Conservation (phyloP, 2,329 filamentous ascomycete species). For the Verticillium zaregamsianum region DNA sequence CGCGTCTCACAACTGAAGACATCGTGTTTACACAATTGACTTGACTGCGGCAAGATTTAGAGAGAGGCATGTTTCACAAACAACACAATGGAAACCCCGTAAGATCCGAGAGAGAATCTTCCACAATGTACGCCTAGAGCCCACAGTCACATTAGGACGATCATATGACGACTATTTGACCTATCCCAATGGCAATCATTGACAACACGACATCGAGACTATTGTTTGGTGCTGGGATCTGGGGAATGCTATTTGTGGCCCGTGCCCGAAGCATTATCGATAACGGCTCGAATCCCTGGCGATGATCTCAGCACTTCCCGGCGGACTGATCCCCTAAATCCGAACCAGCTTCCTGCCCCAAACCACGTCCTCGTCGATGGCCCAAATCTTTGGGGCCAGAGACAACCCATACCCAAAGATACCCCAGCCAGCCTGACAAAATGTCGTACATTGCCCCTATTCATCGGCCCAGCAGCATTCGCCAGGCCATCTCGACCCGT, state of each 20-base stretch:
- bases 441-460: slow-evolving; percentile 98
- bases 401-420: neutral
- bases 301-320: neutral
- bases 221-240: neutral
- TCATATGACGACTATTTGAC: too few species aligned
- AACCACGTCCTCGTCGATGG: neutral
- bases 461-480: slow-evolving; percentile 84
- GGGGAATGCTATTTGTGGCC: neutral
- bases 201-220: neutral
- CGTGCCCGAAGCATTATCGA: neutral
- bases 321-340: neutral
- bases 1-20: too few species aligned
- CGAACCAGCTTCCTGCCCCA: neutral
- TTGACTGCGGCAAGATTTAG: too few species aligned
- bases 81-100: too few species aligned
- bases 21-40: too few species aligned
- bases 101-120: too few species aligned
- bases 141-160: too few species aligned
- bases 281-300: neutral
- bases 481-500: slow-evolving; percentile 78
- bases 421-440: slow-evolving; percentile 6
- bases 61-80: too few species aligned
- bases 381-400: neutral
- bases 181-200: too few species aligned
- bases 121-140: too few species aligned